A percentile compares a stretch with the other conserved stretches of the same genome.
Evolutionary conservation across 2,329 filamentous ascomycete genomes (phyloP).

Genomic region (Emergomyces pasteurianus): DNA sequence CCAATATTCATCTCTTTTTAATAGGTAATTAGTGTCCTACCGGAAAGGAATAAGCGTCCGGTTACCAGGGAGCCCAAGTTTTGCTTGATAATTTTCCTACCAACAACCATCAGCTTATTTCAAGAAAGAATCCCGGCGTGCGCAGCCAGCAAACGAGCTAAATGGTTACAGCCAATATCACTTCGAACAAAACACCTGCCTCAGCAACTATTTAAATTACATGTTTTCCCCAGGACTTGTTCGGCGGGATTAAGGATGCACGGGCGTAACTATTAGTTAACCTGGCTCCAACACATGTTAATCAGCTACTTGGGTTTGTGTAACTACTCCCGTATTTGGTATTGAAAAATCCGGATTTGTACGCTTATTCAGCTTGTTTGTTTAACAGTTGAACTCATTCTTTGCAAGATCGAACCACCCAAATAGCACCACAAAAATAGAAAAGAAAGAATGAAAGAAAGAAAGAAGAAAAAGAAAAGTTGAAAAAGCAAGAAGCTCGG

Average conservation of each 20-base stretch:
- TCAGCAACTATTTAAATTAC: background rate
- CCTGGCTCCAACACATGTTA: too few relatives aligned
- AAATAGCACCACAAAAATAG: too few relatives aligned
- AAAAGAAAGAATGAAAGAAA: too few relatives aligned
- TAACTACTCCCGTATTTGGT: too few relatives aligned
- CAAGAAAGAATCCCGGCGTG: background rate
- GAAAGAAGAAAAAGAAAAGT: too few relatives aligned
- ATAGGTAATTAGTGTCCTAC: too few relatives aligned
- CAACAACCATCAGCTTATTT: background rate
- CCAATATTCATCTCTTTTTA: background rate
- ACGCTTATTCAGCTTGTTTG: background rate
- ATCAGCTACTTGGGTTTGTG: too few relatives aligned
- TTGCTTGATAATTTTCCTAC: background rate
- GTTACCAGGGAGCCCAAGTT: background rate
- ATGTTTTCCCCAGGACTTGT: background rate
- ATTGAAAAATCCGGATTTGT: too few relatives aligned
- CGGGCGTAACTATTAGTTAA: too few relatives aligned
- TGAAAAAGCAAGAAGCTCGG: too few relatives aligned
- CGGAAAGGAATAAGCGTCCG: background rate
- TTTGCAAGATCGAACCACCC: too few relatives aligned
- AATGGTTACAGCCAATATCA: background rate
- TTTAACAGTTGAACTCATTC: too few relatives aligned
- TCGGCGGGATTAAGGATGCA: background rate
- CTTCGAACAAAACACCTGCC: background rate
- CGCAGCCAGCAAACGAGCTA: background rate